Conservation (phyloP, 1,284 basidiomycete species). For the Puccinia horiana region DNA sequence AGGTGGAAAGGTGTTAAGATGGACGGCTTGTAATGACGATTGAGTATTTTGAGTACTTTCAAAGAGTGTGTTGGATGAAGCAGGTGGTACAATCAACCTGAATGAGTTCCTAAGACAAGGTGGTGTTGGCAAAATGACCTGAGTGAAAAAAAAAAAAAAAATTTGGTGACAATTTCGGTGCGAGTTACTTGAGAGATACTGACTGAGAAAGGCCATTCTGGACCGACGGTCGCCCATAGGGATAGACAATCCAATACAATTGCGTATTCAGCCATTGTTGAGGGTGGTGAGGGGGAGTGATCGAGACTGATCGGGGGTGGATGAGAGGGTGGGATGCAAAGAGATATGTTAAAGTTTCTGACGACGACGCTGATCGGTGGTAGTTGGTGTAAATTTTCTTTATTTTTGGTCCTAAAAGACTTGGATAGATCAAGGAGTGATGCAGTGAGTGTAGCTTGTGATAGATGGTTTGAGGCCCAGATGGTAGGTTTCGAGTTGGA, state of each 20-base stretch:
- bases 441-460: conserved; percentile 5
- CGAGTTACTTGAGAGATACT: background rate
- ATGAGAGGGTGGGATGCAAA: conserved; percentile 8
- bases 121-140: conserved; percentile 48
- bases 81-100: conserved; percentile 27
- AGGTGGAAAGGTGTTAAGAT: conserved; percentile 37
- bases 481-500: conserved; percentile 25
- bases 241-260: conserved; percentile 40
- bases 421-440: conserved; percentile 45
- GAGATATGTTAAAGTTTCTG: conserved; percentile 45
- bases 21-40: background rate
- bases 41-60: background rate
- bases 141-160: background rate
- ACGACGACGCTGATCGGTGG: conserved; percentile 27
- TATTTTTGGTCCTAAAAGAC: conserved; percentile 9
- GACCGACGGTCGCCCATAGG: conserved; percentile 33
- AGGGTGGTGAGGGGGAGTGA: background rate
- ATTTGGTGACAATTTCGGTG: background rate
- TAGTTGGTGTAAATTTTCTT: background rate
- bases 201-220: conserved; percentile 47
- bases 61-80: background rate
- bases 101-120: conserved; percentile 38
- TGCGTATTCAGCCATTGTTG: conserved; percentile 35
- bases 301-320: background rate
- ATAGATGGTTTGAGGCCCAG: conserved; percentile 9